Evolutionary conservation across 257 asterid species (phyloP).

Genomic region (Voacanga thouarsii): DNA sequence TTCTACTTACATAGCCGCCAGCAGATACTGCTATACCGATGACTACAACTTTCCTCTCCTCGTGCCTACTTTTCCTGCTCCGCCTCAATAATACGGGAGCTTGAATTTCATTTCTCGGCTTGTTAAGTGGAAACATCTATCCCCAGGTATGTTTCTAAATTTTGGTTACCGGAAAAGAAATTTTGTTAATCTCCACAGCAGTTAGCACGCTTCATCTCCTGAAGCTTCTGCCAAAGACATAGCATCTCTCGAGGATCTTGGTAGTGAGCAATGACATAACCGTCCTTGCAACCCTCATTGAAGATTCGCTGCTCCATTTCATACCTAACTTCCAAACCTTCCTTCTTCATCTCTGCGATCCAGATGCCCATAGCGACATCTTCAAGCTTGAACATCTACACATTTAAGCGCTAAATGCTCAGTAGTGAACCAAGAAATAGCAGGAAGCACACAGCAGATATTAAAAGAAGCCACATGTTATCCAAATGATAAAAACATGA

Average conservation of each 20-base stretch:
- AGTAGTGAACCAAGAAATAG: not conserved
- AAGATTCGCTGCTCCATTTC: constrained; percentile 74
- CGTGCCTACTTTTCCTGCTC: not conserved
- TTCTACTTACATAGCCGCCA: not conserved
- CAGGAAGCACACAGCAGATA: not conserved
- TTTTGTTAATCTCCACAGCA: constrained; percentile 70
- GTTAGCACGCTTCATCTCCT: constrained; percentile 51
- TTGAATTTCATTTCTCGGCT: not conserved
- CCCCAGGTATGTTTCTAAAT: not conserved
- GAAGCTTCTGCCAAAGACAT: constrained; percentile 93
- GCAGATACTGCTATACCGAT: not conserved
- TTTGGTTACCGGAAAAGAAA: not conserved
- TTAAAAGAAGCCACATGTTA: not conserved
- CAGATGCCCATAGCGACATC: constrained; percentile 98
- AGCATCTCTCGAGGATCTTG: constrained; percentile 91
- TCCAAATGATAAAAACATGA: not conserved
- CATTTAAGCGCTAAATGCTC: not conserved
- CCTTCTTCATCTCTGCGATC: constrained; percentile 74
- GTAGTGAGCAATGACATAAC: constrained; percentile 83
- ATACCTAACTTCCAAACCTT: constrained; percentile 63
- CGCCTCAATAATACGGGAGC: constrained; percentile 9
- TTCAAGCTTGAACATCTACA: constrained; percentile 94
- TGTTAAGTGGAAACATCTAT: not conserved
- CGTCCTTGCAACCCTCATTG: constrained; percentile 77
- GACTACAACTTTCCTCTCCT: not conserved